Evolutionary conservation across 495 filamentous ascomycete species (phyloP), one percentile per base, ranked within the genome.

Genomic region (Aspergillus olivimuriae): DNA sequence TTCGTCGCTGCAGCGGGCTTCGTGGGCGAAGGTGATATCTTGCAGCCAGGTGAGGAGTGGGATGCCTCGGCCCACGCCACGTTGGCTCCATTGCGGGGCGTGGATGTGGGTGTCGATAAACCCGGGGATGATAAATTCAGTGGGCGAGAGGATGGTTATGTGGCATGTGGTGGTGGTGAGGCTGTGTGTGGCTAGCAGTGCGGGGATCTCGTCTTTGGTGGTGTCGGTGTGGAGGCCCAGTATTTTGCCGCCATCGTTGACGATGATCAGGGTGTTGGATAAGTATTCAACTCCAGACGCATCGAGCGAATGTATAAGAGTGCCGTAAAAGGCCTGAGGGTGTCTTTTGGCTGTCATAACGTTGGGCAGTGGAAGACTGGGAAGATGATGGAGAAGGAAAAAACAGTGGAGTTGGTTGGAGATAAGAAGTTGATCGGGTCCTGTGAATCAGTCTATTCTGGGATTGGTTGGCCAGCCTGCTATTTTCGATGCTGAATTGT

Each of bases 101-200:
- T 82, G 79, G 48, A 76, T 81, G 65, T 82, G 80, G 9, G 78
- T 81, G 60, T 82, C 78, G 17, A 82, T 61, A 55, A 82, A 80
- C 9, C 78, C 80, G 1, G 80, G 79, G 37, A 76, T 71, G 10
- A 83, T 49, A 55, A 82, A 78, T 26, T 78, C 53, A n/a, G 69
- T 68, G 1, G 69, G 63, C 0, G 43, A 41, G 10, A 82, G 70
- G 23, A 61, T 68, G 35, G 73, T 51, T 6, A 53, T 53, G 23
- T 61, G 57, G 4, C 53, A 42, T 20, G 76, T 31, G 1, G 41
- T 15, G 14, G 58, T 48, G 39, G 76, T 74, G 21, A 52, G 63
- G 34, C 72, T 70, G 33, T 24, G 26, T 14, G 23, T 19, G 1
- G 34, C 22, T 56, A 53, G 46, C 33, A 57, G 18, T 3, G 20